Evolutionary conservation across 495 filamentous ascomycete species (phyloP).

Genomic region (Xylaria palmicola): DNA sequence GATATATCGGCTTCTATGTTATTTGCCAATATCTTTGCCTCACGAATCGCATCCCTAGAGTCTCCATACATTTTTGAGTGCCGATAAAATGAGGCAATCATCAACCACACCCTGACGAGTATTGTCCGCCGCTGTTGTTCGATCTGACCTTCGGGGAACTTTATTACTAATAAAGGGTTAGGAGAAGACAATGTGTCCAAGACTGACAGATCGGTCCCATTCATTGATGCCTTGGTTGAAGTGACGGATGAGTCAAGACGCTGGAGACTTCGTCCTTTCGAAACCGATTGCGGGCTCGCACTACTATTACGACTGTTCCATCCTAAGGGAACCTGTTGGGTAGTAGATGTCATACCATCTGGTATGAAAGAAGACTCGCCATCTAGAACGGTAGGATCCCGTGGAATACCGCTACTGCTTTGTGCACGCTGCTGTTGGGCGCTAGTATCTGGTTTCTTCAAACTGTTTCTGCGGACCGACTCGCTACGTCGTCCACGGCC

Average conservation of each 20-base stretch:
- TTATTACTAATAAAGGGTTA: slow-evolving; percentile 45
- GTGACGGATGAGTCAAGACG: slow-evolving; percentile 32
- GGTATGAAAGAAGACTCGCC: slow-evolving; percentile 41
- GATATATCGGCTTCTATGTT: slow-evolving; percentile 52
- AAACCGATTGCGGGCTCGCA: slow-evolving; percentile 27
- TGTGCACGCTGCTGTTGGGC: slow-evolving; percentile 37
- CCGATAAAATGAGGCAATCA: slow-evolving; percentile 83
- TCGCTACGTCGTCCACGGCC: slow-evolving; percentile 40
- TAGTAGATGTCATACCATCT: slow-evolving; percentile 26
- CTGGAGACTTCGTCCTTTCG: slow-evolving; percentile 29
- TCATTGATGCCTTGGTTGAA: slow-evolving; percentile 23
- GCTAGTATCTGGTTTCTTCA: slow-evolving; percentile 46
- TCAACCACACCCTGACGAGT: slow-evolving; percentile 82
- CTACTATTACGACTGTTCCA: slow-evolving; percentile 30
- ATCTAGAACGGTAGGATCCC: slow-evolving; percentile 33
- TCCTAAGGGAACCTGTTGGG: slow-evolving; percentile 36
- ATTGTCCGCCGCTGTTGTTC: slow-evolving; percentile 59
- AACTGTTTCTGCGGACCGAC: slow-evolving; percentile 40
- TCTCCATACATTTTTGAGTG: slow-evolving; percentile 76
- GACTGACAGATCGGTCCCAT: slow-evolving; percentile 20
- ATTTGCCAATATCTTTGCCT: slow-evolving; percentile 71
- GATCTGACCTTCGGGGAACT: slow-evolving; percentile 49
- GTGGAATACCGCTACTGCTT: slow-evolving; percentile 32
- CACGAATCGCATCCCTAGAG: slow-evolving; percentile 71
- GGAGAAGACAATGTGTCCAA: slow-evolving; percentile 26